Percentiles rank a stretch among this genome's conserved stretches.
Evolutionary conservation across 1,139 yeast genomes (phyloP).

Genomic region (Arxiozyma bovina): DNA sequence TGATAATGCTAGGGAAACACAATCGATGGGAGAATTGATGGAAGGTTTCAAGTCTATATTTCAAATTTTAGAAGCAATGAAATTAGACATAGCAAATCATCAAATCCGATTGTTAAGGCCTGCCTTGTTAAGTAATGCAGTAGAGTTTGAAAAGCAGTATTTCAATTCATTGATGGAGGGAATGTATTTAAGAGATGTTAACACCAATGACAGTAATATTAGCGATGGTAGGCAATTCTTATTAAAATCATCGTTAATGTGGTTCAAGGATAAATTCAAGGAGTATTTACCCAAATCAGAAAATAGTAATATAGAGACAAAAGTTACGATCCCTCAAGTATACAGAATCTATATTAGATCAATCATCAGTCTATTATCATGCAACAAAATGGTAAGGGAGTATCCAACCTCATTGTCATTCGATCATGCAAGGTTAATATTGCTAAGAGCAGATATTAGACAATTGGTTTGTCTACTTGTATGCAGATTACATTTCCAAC

Average conservation of each 20-base stretch:
- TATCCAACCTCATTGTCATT: conserved; percentile 83
- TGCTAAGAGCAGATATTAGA: conserved; percentile 75
- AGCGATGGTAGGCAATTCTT: conserved; percentile 50
- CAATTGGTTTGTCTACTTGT: conserved; percentile 75
- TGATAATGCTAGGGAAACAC: conserved; percentile 48
- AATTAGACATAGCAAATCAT: conserved; percentile 89
- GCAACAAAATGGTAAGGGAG: conserved; percentile 73
- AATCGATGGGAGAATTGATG: conserved; percentile 50
- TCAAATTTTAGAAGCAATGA: conserved; percentile 90
- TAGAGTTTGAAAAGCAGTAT: conserved; percentile 86
- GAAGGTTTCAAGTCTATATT: conserved; percentile 74
- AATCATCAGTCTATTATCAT: conserved; percentile 52
- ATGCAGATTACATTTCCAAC: conserved; percentile 65
- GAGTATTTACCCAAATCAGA: conserved; percentile 13
- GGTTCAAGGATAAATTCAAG: conserved; percentile 49
- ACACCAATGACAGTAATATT: background rate
- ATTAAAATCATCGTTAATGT: conserved; percentile 54
- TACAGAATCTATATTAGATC: conserved; percentile 26
- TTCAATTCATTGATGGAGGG: conserved; percentile 55
- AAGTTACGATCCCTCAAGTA: conserved; percentile 20
- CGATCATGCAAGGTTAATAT: conserved; percentile 72
- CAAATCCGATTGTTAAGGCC: conserved; percentile 83
- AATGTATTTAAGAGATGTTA: background rate
- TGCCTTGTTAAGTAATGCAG: conserved; percentile 76
- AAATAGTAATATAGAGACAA: conserved; percentile 12